Conservation (phyloP, 148 eudicot species). For the Fagopyrum homotropicum region DNA sequence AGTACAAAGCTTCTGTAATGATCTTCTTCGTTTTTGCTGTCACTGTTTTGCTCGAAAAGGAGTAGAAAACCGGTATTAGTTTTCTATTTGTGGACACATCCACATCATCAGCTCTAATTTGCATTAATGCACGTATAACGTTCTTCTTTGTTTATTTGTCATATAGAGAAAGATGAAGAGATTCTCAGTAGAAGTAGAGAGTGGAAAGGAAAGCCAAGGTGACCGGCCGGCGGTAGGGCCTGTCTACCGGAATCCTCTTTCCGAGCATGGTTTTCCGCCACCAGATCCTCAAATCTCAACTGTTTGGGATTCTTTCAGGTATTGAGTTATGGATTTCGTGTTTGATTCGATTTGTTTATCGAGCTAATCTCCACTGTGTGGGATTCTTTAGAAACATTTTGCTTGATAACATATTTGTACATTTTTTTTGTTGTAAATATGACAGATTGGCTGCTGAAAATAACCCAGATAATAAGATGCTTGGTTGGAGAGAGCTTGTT, state of each 20-base stretch:
- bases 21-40: background rate
- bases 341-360: no score
- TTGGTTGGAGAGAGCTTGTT: constrained; percentile 78
- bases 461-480: constrained; percentile 67
- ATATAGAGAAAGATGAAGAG: constrained; percentile 27
- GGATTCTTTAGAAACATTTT: background rate
- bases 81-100: background rate
- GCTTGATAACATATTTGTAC: background rate
- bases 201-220: constrained; percentile 52
- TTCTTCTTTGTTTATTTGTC: background rate
- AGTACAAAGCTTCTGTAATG: no score
- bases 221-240: constrained; percentile 75
- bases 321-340: no score
- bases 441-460: constrained; percentile 64
- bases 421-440: background rate
- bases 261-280: constrained; percentile 60
- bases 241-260: constrained; percentile 49
- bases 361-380: no score
- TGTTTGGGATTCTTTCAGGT: constrained; percentile 94
- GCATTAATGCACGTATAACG: background rate
- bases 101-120: background rate
- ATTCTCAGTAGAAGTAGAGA: constrained; percentile 58
- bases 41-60: background rate
- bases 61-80: background rate
- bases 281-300: constrained; percentile 44